Evolutionary conservation across 2,329 filamentous ascomycete species (phyloP), one percentile per base, ranked within the genome.

Genomic region (Claviceps humidiphila): DNA sequence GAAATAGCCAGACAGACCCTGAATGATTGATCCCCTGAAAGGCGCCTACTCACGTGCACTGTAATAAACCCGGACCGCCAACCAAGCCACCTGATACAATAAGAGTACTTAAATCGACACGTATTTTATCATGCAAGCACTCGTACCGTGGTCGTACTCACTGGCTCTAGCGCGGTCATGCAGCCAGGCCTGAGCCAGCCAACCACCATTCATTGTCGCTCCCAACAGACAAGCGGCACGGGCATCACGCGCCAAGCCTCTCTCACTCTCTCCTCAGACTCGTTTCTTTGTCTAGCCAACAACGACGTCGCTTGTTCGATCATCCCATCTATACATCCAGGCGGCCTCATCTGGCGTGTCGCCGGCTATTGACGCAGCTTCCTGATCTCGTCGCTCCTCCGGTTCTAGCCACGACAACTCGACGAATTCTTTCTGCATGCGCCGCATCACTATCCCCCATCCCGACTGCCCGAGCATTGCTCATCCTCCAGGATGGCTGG

Each of bases 401-500:
- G 24, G 37, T 38, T 22, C 24, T n/a, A 17, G 16, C 41, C 49
- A 40, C 47, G 43, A 52, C 44, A 54, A n/a, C 53, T 58, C 55
- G 48, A 62, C 58, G 16, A 30, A 30, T 24, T 22, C 13, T 22
- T 56, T 56, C 62, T 64, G 65, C 61, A 69, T 69, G 67, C 60
- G 59, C 59, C 57, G 59, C 61, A 60, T 45, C 54, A 40, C 53
- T 53, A 56, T 57, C 57, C 58, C 54, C 57, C 61, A 53, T 59
- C 51, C 53, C 58, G 60, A 64, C 60, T 63, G 59, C 58, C 53
- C 59, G 60, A 60, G 58, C 59, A 54, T 63, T 58, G 57, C 67
- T 67, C 64, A 65, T 66, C 67, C 66, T 66, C 69, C 71, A 72
- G 72, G 70, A 84, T 84, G 81, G 75, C 80, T 71, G 79, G 78